These are phyloP conservation scores for Hordeum marinum DNA, from an alignment of 176 grass and related monocot species.

Conservation along the genomic window DNA sequence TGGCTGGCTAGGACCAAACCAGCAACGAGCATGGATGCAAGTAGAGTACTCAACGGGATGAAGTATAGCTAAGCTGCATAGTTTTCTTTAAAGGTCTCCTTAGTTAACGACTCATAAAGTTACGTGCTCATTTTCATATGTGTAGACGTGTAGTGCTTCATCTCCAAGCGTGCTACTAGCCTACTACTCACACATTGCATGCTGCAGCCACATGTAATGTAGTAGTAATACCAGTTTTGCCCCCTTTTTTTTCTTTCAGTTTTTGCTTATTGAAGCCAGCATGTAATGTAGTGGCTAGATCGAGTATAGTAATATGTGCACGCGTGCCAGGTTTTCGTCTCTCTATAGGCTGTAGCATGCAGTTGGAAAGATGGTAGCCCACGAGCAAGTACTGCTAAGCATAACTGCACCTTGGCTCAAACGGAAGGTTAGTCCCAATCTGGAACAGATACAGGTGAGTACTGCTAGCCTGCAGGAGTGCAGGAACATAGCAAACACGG, in stretches of 20 bases:
- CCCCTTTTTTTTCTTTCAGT: too few species aligned
- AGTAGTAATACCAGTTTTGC: too few species aligned
- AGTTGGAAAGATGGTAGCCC: background rate
- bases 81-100: background rate
- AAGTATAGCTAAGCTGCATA: background rate
- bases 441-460: background rate
- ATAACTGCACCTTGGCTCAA: background rate
- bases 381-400: background rate
- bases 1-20: background rate
- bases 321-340: background rate
- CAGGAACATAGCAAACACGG: background rate
- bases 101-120: background rate
- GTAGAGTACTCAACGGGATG: too few species aligned
- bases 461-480: background rate
- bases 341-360: background rate
- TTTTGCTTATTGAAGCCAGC: too few species aligned
- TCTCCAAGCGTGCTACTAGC: background rate
- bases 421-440: background rate
- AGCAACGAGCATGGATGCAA: background rate
- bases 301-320: background rate
- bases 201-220: background rate
- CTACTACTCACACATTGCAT: background rate
- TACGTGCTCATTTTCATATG: background rate
- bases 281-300: background rate
- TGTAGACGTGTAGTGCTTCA: background rate